phyloP scores from a whole-genome alignment of 768 basidiomycete species.

The Pluteus cervinus region DNA sequence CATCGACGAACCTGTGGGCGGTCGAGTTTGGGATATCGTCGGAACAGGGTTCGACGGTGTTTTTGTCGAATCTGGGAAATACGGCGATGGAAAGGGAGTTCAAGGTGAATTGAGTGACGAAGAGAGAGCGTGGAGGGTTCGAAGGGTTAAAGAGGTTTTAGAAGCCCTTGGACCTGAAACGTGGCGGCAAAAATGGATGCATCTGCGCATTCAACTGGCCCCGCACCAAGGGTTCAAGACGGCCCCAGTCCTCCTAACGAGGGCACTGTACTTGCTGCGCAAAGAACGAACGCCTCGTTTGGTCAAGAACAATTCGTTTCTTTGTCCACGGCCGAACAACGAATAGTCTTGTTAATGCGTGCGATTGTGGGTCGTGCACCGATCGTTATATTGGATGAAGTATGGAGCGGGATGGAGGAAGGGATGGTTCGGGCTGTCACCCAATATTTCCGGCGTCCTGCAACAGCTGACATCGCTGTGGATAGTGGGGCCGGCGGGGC shows the following conservation, averaged over 20 bases:
- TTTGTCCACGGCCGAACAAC: constrained; percentile 71
- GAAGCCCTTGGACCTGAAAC: constrained; percentile 52
- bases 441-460: constrained; percentile 54
- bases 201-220: too few species aligned
- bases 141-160: constrained; percentile 50
- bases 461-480: too few species aligned
- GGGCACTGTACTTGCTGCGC: too few species aligned
- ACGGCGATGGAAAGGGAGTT: constrained; percentile 41
- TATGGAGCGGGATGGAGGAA: constrained; percentile 89
- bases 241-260: too few species aligned
- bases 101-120: constrained; percentile 20
- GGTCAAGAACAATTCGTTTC: constrained; percentile 49
- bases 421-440: constrained; percentile 63
- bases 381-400: constrained; percentile 85
- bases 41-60: constrained; percentile 88
- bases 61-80: constrained; percentile 43
- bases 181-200: constrained; percentile 39
- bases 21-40: constrained; percentile 74
- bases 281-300: too few species aligned
- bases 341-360: constrained; percentile 77
- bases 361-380: constrained; percentile 72
- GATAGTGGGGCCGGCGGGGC: constrained; percentile 27
- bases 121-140: constrained; percentile 27
- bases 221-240: too few species aligned
- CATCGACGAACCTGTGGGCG: too few species aligned